Evolutionary conservation across 2,329 filamentous ascomycete species (phyloP).

Genomic region (Colletotrichum australisinense): DNA sequence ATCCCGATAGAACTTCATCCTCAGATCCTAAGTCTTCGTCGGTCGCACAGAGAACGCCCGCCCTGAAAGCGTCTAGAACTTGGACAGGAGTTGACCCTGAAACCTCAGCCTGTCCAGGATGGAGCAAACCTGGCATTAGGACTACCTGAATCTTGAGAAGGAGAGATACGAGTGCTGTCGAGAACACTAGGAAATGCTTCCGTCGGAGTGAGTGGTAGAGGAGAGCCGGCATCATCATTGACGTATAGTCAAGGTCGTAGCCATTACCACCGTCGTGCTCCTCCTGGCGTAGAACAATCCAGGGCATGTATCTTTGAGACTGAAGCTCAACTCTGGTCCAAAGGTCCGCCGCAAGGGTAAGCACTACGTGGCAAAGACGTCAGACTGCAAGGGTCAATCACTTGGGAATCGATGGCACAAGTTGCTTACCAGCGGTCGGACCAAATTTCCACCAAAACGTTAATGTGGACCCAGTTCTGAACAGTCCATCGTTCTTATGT

Average conservation of each 20-base stretch:
- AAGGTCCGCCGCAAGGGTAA: slow-evolving; percentile 1
- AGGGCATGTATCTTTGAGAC: slow-evolving; percentile 14
- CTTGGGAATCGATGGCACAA: too few species aligned
- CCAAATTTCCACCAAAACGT: slow-evolving; percentile 4
- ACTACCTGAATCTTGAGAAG: slow-evolving; percentile 15
- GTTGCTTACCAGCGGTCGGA: background rate
- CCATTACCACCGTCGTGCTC: background rate
- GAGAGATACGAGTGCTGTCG: background rate
- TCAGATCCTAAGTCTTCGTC: too few species aligned
- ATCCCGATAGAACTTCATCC: too few species aligned
- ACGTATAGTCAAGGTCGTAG: slow-evolving; percentile 11
- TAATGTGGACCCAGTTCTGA: background rate
- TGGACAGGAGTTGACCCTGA: background rate
- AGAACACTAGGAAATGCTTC: slow-evolving; percentile 6
- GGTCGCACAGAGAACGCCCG: too few species aligned
- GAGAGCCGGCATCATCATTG: slow-evolving; percentile 5
- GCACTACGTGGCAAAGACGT: background rate
- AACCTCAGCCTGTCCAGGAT: background rate
- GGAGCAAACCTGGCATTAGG: slow-evolving; percentile 4
- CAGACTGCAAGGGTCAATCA: background rate
- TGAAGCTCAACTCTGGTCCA: slow-evolving; percentile 14
- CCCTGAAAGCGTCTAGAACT: background rate
- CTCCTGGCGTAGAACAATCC: background rate
- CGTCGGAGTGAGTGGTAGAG: slow-evolving; percentile 2
- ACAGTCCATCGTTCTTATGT: background rate